phyloP scores from a whole-genome alignment of 176 grass and related monocot genomes.

The Triticum aestivum region DNA sequence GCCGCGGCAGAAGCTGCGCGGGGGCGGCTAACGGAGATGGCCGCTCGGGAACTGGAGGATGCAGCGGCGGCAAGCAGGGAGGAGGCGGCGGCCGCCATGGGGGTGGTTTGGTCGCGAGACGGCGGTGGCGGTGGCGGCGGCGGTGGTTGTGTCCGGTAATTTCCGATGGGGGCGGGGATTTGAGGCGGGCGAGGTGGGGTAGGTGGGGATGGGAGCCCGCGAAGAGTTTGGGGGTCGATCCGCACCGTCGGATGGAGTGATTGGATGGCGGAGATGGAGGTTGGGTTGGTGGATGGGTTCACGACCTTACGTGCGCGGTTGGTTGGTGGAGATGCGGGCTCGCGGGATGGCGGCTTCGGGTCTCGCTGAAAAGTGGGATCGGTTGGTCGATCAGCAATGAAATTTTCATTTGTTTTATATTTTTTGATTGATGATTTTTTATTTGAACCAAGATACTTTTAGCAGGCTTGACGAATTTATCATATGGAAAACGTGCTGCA shows the following conservation, averaged over 20 bases:
- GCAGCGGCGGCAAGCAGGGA: slow-evolving; percentile 25
- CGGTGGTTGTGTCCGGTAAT: background rate
- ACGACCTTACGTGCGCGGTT: background rate
- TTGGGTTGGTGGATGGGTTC: slow-evolving; percentile 10
- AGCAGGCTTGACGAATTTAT: background rate
- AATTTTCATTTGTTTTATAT: background rate
- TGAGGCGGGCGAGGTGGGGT: slow-evolving; percentile 43
- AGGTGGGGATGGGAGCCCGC: slow-evolving; percentile 25
- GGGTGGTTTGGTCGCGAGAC: background rate
- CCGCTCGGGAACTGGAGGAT: slow-evolving; percentile 16
- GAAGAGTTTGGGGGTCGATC: background rate
- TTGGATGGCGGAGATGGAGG: slow-evolving; percentile 10
- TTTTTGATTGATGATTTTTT: no score
- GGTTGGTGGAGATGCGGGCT: slow-evolving; percentile 8
- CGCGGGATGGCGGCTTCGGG: background rate
- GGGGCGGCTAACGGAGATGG: slow-evolving; percentile 18
- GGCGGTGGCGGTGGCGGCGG: background rate
- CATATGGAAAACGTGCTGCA: background rate
- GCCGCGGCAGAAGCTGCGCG: background rate
- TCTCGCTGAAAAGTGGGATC: background rate
- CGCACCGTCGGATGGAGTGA: background rate
- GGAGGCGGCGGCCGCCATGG: slow-evolving; percentile 37
- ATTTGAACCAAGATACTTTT: no score
- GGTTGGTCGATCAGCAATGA: background rate
- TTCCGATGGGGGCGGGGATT: background rate